Evolutionary conservation across 139 green algal genomes (phyloP).

Genomic region (Eudorina sp.): DNA sequence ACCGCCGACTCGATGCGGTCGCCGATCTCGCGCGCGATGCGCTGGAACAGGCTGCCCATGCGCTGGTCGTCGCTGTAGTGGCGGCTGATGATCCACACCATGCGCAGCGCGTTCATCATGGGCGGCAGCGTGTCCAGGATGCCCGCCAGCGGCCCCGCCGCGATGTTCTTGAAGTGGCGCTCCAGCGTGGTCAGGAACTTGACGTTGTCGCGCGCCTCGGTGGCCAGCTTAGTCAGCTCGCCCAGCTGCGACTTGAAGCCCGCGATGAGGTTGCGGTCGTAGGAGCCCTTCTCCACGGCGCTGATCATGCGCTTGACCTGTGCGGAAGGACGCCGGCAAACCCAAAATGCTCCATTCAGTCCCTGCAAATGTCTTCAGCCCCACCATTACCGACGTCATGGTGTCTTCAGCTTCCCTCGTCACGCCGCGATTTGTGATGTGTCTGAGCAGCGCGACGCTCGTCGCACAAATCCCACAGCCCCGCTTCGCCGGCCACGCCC

Average conservation of each 20-base stretch:
- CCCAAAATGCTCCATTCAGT: too few species aligned
- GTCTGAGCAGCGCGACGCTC: too few species aligned
- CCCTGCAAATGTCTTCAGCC: too few species aligned
- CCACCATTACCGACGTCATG: too few species aligned
- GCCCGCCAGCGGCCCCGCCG: slow-evolving; percentile 65
- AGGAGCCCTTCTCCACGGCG: slow-evolving; percentile 71
- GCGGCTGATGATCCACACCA: slow-evolving; percentile 94
- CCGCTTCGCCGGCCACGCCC: too few species aligned
- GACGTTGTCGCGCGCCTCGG: slow-evolving; percentile 92
- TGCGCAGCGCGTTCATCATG: slow-evolving; percentile 93
- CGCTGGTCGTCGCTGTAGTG: slow-evolving; percentile 89
- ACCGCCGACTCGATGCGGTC: slow-evolving; percentile 80
- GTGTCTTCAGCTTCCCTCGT: too few species aligned
- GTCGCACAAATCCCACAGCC: too few species aligned
- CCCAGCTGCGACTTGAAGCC: slow-evolving; percentile 76
- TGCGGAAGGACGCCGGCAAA: not conserved
- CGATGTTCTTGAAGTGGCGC: slow-evolving; percentile 90
- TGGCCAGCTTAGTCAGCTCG: slow-evolving; percentile 82
- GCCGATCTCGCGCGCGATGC: slow-evolving; percentile 84
- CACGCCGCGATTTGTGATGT: too few species aligned
- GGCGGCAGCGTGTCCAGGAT: slow-evolving; percentile 87
- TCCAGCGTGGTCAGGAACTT: slow-evolving; percentile 95
- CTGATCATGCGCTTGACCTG: slow-evolving; percentile 69
- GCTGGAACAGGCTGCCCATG: slow-evolving; percentile 92
- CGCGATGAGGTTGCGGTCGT: slow-evolving; percentile 82